Evolutionary conservation across 2,329 filamentous ascomycete species (phyloP), one percentile per base, ranked within the genome.

Genomic region (Alternaria sp.): DNA sequence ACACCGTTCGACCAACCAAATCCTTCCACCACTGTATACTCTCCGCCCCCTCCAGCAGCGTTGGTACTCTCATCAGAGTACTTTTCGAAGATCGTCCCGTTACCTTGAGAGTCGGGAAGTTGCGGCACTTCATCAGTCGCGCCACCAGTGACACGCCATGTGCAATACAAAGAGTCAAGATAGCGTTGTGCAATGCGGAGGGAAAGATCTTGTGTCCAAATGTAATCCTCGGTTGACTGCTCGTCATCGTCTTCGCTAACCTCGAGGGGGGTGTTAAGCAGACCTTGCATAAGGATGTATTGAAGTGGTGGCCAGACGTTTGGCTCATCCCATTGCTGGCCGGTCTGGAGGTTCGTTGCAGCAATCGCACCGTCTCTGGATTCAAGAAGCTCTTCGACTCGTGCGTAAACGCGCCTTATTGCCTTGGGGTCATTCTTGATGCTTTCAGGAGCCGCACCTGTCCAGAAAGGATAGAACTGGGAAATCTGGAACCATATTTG

Each of bases 1-100:
- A 90, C 88, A 30, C 89, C 89, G 66, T 91, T 91, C 1, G 86
- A 87, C 89, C 89, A 91, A 7, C 89, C 89, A 67, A 91, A 91
- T 1, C 89, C 89, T 77, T 90, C 87, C 3, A 90, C 89, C 6
- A 91, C 89, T 55, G 86, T 84, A 73, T 91, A 91, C 80, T 91
- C 89, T 65, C 89, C 89, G 6, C 89, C 89, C 7, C 86, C 80
- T 28, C 89, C 89, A 2, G 86, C 87, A 0, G 83, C 85, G 63
- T 89, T 88, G 46, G 84, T 87, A 8, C 85, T 78, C 58, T 85
- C 85, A 66, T 89, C 86, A 12, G 81, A 81, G 71, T 91, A 91
- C 81, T 91, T 91, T 75, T 91, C 89, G 72, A 91, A 91, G 81
- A 91, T 90, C 73, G 86, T 86, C 22, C 89, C 89, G 76, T 73